Base-by-base conservation (phyloP, 768 basidiomycete species). In the Tricholoma flavovirens region DNA sequence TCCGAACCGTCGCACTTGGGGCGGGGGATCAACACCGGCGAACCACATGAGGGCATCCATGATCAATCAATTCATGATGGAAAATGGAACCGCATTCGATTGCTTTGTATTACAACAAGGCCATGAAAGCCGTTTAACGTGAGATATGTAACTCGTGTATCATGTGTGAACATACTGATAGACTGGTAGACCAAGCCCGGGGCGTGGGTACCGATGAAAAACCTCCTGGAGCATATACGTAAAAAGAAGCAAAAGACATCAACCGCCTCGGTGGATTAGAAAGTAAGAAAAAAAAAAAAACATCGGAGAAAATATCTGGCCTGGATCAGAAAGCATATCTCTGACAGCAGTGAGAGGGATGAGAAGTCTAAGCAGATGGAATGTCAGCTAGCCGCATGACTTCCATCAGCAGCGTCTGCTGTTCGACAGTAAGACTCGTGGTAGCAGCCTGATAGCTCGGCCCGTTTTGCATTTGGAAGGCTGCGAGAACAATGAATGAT, bases 381-480 rank as follows among this genome's bases (percentile, higher is more conserved):
- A 60, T 53, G 60, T 87, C 86, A 26, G 88, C 88, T 65, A 80
- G 75, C 51, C 79, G 76, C 88, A 92, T 90, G 57, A 91, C 82
- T 65, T 93, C 90, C 88, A 92, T 92, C 55, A 93, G 77, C 53
- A 85, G 64, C 1, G 88, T 87, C 68, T 90, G 90, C 62, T 88
- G 86, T 21, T 93, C 90, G 42, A 88, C 77, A 54, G 75, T 77
- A 60, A 93, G 77, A 22, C 74, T 74, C 5, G 89, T 89, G 42
- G 89, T 92, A 14, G 84, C 83, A 12, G 80, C 77, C 65, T 89
- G 87, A 68, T 93, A 91, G 49, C 77, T 75, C 12, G 76, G 71
- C 1, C 75, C 71, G 62, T 91, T 90, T 67, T 85, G 81, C 75
- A 77, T 81, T 75, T 93, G 89, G 75, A 92, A 86, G 21, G 77